These are phyloP conservation scores for Pleurotus eryngii DNA, from an alignment of 768 basidiomycete genomes.

Conservation along the genomic window DNA sequence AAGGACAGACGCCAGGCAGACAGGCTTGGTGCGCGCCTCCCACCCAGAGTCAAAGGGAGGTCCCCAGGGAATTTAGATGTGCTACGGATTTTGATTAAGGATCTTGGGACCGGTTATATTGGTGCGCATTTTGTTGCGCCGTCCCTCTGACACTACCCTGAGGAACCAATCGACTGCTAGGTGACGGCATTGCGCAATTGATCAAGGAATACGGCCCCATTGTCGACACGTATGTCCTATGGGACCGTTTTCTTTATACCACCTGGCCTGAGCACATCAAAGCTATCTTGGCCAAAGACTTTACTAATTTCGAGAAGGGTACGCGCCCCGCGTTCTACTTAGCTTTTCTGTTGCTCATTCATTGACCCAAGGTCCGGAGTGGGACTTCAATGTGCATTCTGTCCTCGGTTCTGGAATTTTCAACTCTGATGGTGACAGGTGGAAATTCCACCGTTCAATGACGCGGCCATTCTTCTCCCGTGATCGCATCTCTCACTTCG, in stretches of 20 bases:
- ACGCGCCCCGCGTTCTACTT: too few relatives aligned
- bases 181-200: conserved; percentile 36
- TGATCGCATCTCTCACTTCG: conserved; percentile 57
- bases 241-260: conserved; percentile 46
- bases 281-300: conserved; percentile 53
- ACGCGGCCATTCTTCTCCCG: conserved; percentile 61
- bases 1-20: conserved; percentile 35
- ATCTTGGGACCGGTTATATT: conserved; percentile 44
- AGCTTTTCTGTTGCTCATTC: too few relatives aligned
- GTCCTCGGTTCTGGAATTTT: conserved; percentile 66
- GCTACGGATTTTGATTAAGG: conserved; percentile 29
- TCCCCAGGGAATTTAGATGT: conserved; percentile 44
- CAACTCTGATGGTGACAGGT: conserved; percentile 67
- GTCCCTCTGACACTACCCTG: neutral
- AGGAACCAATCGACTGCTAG: conserved; percentile 19
- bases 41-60: conserved; percentile 35
- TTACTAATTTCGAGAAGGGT: conserved; percentile 61
- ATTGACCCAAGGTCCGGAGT: neutral
- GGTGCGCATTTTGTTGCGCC: conserved; percentile 27
- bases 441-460: conserved; percentile 62
- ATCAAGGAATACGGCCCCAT: conserved; percentile 36
- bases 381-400: conserved; percentile 44
- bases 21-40: conserved; percentile 42
- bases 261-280: conserved; percentile 55
- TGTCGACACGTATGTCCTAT: conserved; percentile 43